phyloP scores from a whole-genome alignment of 2,329 filamentous ascomycete genomes.

The Fusarium duplospermum region DNA sequence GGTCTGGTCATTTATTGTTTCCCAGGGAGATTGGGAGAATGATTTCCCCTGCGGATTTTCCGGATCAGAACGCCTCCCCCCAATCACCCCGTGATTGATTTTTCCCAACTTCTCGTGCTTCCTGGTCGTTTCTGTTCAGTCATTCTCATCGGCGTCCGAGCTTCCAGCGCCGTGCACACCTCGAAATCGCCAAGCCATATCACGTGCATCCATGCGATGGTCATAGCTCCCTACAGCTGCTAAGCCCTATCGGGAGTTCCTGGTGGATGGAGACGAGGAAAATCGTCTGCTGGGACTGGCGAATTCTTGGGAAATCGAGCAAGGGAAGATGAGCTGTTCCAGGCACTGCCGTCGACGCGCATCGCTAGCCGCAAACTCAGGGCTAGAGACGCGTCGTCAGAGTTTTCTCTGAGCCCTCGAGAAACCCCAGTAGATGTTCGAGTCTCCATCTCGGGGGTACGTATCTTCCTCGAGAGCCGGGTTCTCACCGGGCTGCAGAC shows the following conservation, averaged over 20 bases:
- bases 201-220: constrained; percentile 41
- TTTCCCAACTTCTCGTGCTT: constrained; percentile 8
- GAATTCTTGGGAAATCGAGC: constrained; percentile 13
- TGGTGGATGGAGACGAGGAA: constrained; percentile 21
- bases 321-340: constrained; percentile 19
- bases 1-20: constrained; percentile 3
- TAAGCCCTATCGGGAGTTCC: constrained; percentile 42
- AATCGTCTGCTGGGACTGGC: constrained; percentile 18
- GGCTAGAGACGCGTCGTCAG: not conserved
- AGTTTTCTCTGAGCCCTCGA: not conserved
- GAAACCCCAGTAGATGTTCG: constrained; percentile 4
- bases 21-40: constrained; percentile 16
- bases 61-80: constrained; percentile 11
- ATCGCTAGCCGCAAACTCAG: constrained; percentile 30
- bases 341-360: constrained; percentile 26
- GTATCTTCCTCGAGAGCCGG: constrained; percentile 18
- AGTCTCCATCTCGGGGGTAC: constrained; percentile 15
- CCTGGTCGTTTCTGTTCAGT: not conserved
- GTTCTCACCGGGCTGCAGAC: constrained; percentile 1
- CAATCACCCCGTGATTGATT: constrained; percentile 1
- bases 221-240: constrained; percentile 43
- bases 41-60: constrained; percentile 14
- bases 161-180: not conserved
- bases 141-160: not conserved
- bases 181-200: constrained; percentile 32